Percentiles rank a stretch among this genome's conserved stretches.
Evolutionary conservation across 2,329 filamentous ascomycete species (phyloP).

Genomic region (Colletotrichum sidae): DNA sequence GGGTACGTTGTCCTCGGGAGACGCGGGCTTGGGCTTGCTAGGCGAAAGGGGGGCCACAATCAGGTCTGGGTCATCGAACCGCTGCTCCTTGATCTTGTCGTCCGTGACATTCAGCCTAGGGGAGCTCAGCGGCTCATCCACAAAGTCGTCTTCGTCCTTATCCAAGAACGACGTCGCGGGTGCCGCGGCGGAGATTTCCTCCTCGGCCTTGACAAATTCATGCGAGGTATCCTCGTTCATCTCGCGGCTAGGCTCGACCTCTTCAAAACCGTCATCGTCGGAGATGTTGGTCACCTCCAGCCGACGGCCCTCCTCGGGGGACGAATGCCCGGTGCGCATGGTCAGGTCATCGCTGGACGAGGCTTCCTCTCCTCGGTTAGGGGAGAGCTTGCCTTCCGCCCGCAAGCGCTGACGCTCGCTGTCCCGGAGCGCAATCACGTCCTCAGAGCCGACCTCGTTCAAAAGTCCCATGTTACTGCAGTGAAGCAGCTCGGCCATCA

Average conservation of each 20-base stretch:
- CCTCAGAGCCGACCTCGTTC: conserved; percentile 91
- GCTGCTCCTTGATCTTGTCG: conserved; percentile 63
- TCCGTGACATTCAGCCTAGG: conserved; percentile 72
- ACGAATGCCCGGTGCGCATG: conserved; percentile 65
- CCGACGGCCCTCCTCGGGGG: conserved; percentile 72
- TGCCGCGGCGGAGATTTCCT: conserved; percentile 55
- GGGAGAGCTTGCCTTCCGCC: conserved; percentile 76
- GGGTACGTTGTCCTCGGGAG: conserved; percentile 33
- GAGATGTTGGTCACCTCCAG: conserved; percentile 84
- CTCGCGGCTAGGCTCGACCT: conserved; percentile 78
- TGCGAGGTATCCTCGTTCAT: conserved; percentile 79
- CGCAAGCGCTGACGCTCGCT: conserved; percentile 83
- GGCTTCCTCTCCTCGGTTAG: conserved; percentile 50
- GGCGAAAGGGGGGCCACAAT: conserved; percentile 70
- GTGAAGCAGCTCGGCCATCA: conserved; percentile 97
- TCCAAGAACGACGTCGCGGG: conserved; percentile 46
- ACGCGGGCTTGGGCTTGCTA: conserved; percentile 47
- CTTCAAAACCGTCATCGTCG: conserved; percentile 94
- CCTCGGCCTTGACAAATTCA: conserved; percentile 72
- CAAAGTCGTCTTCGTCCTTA: conserved; percentile 78
- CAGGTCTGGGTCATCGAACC: conserved; percentile 67
- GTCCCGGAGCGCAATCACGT: conserved; percentile 84
- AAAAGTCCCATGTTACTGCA: conserved; percentile 98
- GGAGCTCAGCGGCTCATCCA: conserved; percentile 81
- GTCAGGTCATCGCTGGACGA: conserved; percentile 71